Evolutionary conservation across 1,284 basidiomycete genomes (phyloP), one percentile per base, ranked within the genome.

Genomic region (Ceratobasidium sp.): DNA sequence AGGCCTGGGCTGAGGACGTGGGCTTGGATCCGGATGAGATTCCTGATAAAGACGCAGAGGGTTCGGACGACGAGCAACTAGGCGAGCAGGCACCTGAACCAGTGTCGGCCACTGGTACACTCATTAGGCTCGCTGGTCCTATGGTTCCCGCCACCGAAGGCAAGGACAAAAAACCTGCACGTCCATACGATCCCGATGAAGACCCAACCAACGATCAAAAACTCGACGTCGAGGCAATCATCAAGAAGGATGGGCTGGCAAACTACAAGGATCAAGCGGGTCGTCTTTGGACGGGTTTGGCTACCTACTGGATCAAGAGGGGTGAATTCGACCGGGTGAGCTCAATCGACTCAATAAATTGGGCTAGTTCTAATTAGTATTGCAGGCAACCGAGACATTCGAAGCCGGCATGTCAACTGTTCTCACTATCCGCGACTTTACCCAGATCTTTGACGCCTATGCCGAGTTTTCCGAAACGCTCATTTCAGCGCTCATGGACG

Each of bases 241-340:
- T 99, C 40, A 85, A 86, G 43, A 85, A 87, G 62, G 94, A 98
- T 74, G 97, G 96, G 7, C 81, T 99, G 38, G 84, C 84, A 3
- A 82, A 93, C 15, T 99, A 97, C 79, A 93, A 94, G 76, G 97
- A 99, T 78, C 96, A 99, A 80, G 93, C 95, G 0, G 97, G 97
- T 10, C 87, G 94, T 38, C 81, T 99, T 13, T 99, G 96, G 95
- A 93, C 94, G 3, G 96, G 96, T 0, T 79, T 99, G 40, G 96
- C 96, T 2, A 98, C 96, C 0, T 99, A 97, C 77, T 99, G 96
- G 95, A 96, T 97, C 81, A 97, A 98, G 80, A 88, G 94, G 1
- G 93, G 87, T 72, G 96, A 98, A 77, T 96, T 99, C 75, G 95
- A 96, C 68, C 86, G 76, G 43, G 78, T 73, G 43, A 31, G 73